Evolutionary conservation across 2,329 filamentous ascomycete genomes (phyloP).

Genomic region (Blastomyces emzantsi): DNA sequence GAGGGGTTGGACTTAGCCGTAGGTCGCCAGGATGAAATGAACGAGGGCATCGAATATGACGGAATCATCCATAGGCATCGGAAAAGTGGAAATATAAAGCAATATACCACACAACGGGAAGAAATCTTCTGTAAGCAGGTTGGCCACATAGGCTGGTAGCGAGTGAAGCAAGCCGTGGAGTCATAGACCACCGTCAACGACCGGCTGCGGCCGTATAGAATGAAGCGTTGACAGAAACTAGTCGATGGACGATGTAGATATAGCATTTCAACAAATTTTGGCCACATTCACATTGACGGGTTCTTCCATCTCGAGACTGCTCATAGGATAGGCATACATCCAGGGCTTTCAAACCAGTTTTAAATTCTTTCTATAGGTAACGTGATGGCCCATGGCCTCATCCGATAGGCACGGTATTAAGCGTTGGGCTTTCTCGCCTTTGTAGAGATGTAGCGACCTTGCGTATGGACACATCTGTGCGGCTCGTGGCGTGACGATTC

Average conservation of each 20-base stretch:
- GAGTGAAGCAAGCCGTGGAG: too few species aligned
- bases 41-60: not conserved
- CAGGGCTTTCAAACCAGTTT: not conserved
- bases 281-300: not conserved
- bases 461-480: too few species aligned
- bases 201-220: not conserved
- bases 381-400: too few species aligned
- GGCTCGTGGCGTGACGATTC: not conserved
- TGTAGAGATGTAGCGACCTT: not conserved
- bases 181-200: too few species aligned
- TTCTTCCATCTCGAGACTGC: not conserved
- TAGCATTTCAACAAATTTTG: not conserved
- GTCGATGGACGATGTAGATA: not conserved
- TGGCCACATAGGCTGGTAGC: not conserved
- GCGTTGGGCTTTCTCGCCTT: conserved; percentile 1
- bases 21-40: not conserved
- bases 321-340: not conserved
- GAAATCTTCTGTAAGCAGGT: not conserved
- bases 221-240: not conserved
- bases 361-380: not conserved
- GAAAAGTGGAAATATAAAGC: not conserved
- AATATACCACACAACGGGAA: not conserved
- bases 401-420: too few species aligned
- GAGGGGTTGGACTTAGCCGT: not conserved
- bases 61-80: not conserved